Conservation (phyloP, 2,329 filamentous ascomycete genomes). For the Cladosporium oxysporum region DNA sequence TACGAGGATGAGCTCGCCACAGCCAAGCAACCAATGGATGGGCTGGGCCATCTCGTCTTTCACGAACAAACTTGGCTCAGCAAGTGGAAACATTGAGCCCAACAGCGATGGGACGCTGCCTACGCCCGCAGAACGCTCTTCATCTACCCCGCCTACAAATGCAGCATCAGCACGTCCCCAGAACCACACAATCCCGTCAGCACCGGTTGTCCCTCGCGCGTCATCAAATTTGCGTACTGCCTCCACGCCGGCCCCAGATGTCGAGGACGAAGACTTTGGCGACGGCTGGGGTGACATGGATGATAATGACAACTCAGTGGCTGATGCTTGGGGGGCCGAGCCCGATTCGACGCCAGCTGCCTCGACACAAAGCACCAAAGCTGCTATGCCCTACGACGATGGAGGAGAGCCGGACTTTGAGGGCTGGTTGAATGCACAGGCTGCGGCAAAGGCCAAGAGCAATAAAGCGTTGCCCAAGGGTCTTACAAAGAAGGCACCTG, state of each 20-base stretch:
- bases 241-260: conserved; percentile 24
- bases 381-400: conserved; percentile 66
- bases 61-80: conserved; percentile 85
- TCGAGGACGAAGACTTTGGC: conserved; percentile 58
- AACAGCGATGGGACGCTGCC: conserved; percentile 52
- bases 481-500: conserved; percentile 61
- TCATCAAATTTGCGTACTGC: conserved; percentile 31
- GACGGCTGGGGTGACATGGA: conserved; percentile 72
- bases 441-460: conserved; percentile 65
- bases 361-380: conserved; percentile 30
- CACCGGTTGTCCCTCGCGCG: conserved; percentile 34
- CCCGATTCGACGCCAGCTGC: conserved; percentile 24
- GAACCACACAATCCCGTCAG: conserved; percentile 32
- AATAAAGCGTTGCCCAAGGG: conserved; percentile 82
- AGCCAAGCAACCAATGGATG: conserved; percentile 69
- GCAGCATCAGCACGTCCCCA: conserved; percentile 35
- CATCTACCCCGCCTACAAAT: conserved; percentile 50
- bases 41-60: conserved; percentile 99
- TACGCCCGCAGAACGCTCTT: conserved; percentile 46
- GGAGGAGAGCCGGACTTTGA: conserved; percentile 92
- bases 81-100: conserved; percentile 81
- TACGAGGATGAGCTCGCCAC: conserved; percentile 76
- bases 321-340: conserved; percentile 18
- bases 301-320: conserved; percentile 47
- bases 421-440: conserved; percentile 88